Evolutionary conservation across 2,329 filamentous ascomycete genomes (phyloP), one percentile per base, ranked within the genome.

Genomic region (Leptosphaerulina australis): DNA sequence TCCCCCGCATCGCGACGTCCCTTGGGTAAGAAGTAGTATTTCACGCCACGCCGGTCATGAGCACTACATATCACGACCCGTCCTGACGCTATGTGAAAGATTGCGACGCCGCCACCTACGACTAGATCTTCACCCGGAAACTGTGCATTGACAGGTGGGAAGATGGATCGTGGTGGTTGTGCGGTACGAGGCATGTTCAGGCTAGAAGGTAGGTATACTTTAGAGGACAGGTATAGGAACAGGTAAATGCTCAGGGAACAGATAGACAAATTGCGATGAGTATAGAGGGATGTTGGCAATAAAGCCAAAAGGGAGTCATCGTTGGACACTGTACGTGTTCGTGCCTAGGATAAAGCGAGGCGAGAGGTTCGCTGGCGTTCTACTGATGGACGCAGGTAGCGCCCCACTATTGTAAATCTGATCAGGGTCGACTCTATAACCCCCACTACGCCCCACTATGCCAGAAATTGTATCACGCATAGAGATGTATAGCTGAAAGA

Each of bases 41-140:
- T 62, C 17, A 44, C 53, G 3, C 60, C 66, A 3, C 57, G 50
- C 6, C 59, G 47, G 44, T 76, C 67, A 11, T 61, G 62, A 49
- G 78, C 75, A 53, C 74, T 77, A 66, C 78, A 80, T 9, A 81
- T 61, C 1, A 81, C 78, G 1, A 80, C 77, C 29, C 78, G 65
- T 5, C 62, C 60, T 6, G 72, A 70, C 1, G 76, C 75, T 18
- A 81, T 57, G 54, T 81, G 79, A 64, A 81, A 81, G 30, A 81
- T 81, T 2, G 77, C 78, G 0, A 79, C 76, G 11, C 79, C 79
- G 3, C 60, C 67, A 12, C 67, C 67, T 2, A 66, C 54, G 2
- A 71, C 59, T 33, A 71, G 62, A 10, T 67, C 49, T n/a, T 64
- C 53, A 28, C 65, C 59, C 11, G 68, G 31, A 26, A 60, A 70